Conservation (phyloP, 164 flowering plant species). For the Dillenia suffruticosa region DNA sequence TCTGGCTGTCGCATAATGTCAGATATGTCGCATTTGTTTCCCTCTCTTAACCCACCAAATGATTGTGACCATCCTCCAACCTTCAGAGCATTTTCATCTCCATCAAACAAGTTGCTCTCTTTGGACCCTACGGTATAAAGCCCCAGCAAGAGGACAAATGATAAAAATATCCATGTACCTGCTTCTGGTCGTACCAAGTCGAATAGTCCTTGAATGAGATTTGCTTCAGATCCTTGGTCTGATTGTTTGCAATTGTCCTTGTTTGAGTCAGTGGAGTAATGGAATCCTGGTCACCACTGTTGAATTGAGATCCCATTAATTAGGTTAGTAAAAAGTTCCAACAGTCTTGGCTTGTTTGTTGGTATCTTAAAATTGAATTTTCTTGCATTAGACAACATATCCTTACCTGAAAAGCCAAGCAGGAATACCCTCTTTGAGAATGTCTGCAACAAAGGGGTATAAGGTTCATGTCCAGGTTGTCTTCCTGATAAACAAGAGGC, state of each 20-base stretch:
- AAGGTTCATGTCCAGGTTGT: slow-evolving; percentile 25
- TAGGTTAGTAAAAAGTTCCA: no score
- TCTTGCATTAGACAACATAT: neutral
- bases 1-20: slow-evolving; percentile 42
- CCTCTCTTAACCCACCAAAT: slow-evolving; percentile 25
- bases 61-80: slow-evolving; percentile 55
- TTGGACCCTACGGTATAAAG: no score
- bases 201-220: slow-evolving; percentile 23
- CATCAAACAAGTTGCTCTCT: no score
- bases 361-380: no score
- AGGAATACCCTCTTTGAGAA: slow-evolving; percentile 30
- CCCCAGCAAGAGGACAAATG: no score
- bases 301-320: neutral
- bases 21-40: slow-evolving; percentile 35
- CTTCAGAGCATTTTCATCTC: slow-evolving; percentile 13
- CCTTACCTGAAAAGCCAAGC: slow-evolving; percentile 32
- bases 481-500: slow-evolving; percentile 30
- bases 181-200: slow-evolving; percentile 33
- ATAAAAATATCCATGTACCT: slow-evolving; percentile 11
- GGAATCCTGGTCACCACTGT: slow-evolving; percentile 47
- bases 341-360: neutral
- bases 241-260: slow-evolving; percentile 34
- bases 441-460: slow-evolving; percentile 24
- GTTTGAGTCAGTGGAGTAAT: slow-evolving; percentile 41
- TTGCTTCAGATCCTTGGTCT: slow-evolving; percentile 26